phyloP scores from a whole-genome alignment of 2,329 filamentous ascomycete species.

The Sclerotinia trifoliorum region DNA sequence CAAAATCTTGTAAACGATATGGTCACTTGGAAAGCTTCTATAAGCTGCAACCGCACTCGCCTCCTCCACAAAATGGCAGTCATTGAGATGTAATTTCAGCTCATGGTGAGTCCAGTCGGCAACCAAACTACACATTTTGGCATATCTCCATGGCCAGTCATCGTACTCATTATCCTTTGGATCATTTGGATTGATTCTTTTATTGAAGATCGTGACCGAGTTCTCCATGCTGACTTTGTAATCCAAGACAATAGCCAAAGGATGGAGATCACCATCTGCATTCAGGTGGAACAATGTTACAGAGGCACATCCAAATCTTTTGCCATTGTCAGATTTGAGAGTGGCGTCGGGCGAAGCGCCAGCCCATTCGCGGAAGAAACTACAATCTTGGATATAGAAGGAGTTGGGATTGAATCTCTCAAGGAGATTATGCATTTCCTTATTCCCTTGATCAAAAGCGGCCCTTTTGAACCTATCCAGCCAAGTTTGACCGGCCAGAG shows the following conservation, averaged over 20 bases:
- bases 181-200: conserved; percentile 41
- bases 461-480: conserved; percentile 28
- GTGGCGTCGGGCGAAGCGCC: conserved; percentile 9
- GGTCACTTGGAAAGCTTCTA: conserved; percentile 21
- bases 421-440: conserved; percentile 25
- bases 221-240: conserved; percentile 45
- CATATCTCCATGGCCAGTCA: conserved; percentile 50
- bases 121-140: conserved; percentile 20
- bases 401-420: conserved; percentile 24
- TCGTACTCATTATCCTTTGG: conserved; percentile 40
- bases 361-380: conserved; percentile 33
- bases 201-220: conserved; percentile 52
- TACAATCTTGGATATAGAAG: conserved; percentile 36
- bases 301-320: conserved; percentile 40
- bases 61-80: conserved; percentile 23
- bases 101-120: conserved; percentile 22
- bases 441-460: conserved; percentile 25
- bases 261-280: conserved; percentile 48
- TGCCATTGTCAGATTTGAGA: conserved; percentile 26
- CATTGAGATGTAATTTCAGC: conserved; percentile 23
- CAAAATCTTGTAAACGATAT: conserved; percentile 23
- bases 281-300: conserved; percentile 47
- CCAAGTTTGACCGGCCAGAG: conserved; percentile 28
- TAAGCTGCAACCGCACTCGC: conserved; percentile 21
- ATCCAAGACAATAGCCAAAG: conserved; percentile 50